Percentiles rank a stretch among this genome's conserved stretches.
Conservation (phyloP, 805 yeast species). For the Myxozyma neglecta region DNA sequence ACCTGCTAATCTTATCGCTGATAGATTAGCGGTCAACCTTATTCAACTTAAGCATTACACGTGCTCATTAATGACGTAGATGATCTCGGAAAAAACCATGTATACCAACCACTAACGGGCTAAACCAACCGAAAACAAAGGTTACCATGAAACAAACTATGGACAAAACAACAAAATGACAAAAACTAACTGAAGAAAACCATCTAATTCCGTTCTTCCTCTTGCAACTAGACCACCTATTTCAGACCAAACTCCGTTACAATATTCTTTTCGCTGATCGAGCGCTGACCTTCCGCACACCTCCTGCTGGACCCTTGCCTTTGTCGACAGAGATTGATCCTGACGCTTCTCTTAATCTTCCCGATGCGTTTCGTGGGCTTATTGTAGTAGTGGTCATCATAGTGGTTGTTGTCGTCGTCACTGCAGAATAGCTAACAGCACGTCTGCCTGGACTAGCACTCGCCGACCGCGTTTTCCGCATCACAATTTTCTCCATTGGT, state of each 20-base stretch:
- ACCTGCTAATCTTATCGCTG: too few species aligned
- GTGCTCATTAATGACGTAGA: too few species aligned
- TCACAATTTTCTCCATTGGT: constrained; percentile 6
- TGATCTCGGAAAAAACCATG: too few species aligned
- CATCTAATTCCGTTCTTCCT: not conserved
- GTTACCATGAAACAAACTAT: not conserved
- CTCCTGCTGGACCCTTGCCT: constrained; percentile 17
- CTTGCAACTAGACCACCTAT: not conserved
- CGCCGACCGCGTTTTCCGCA: constrained; percentile 24
- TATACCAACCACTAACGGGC: too few species aligned
- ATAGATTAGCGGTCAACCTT: too few species aligned
- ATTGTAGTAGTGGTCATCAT: constrained; percentile 23
- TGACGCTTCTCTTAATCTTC: constrained; percentile 13
- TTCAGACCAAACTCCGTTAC: not conserved
- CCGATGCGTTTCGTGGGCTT: constrained; percentile 2
- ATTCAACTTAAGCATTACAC: too few species aligned
- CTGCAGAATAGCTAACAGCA: constrained; percentile 30
- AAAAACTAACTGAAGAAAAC: not conserved
- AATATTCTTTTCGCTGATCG: constrained; percentile 2
- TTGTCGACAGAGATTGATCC: constrained; percentile 12
- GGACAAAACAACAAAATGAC: not conserved
- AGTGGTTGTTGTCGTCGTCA: constrained; percentile 25
- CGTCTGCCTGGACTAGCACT: constrained; percentile 24
- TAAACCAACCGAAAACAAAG: too few species aligned
- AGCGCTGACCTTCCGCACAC: constrained; percentile 26